Base-by-base conservation (phyloP, 345 rosid genomes). In the Eutrema heterophyllum region DNA sequence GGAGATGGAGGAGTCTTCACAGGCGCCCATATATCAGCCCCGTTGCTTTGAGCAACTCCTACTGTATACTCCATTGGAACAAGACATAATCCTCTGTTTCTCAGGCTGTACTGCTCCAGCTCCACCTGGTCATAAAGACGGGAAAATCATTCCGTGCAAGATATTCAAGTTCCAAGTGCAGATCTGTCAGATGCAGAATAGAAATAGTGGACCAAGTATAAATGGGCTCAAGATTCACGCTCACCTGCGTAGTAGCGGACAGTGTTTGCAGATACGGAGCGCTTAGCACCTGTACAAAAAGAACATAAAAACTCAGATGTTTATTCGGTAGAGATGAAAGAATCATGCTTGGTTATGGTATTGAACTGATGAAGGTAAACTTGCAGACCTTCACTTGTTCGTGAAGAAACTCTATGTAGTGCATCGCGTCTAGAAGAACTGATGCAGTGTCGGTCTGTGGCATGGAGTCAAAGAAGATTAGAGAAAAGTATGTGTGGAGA, bases 1-100 rank as follows among this genome's bases (percentile, higher is more conserved):
- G 21, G 95, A 85, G 80, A 71, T 44, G 94, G 83, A 35, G 89
- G 63, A 39, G 88, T 83, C 83, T 95, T 95, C 74, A 88, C 87
- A 4, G 97, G 96, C 0, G 99, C 97, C 99, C 99, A 95, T 9
- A 95, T 80, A 80, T 95, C 99, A 2, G 99, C 99, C 6, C 99
- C 99, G 14, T 95, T 95, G 84, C 92, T 89, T 46, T 84, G 81
- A 48, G 93, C 92, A 75, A 92, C 86, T 74, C 89, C 97, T 0
- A 70, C 82, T 0, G 97, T 88, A 67, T 64, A 84, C 49, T 93
- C 87, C 73, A 85, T 75, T 2, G 99, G 99, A 54, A 90, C 90
- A 2, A 95, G 88, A 73, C 96, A 92, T n/a, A 95, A 70, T 32
- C 99, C 97, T 81, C 88, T 81, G 79, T 69, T 87, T 81, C 86